These are phyloP conservation scores for Litsea cubeba DNA, from an alignment of 164 flowering plant species.

Conservation along the genomic window DNA sequence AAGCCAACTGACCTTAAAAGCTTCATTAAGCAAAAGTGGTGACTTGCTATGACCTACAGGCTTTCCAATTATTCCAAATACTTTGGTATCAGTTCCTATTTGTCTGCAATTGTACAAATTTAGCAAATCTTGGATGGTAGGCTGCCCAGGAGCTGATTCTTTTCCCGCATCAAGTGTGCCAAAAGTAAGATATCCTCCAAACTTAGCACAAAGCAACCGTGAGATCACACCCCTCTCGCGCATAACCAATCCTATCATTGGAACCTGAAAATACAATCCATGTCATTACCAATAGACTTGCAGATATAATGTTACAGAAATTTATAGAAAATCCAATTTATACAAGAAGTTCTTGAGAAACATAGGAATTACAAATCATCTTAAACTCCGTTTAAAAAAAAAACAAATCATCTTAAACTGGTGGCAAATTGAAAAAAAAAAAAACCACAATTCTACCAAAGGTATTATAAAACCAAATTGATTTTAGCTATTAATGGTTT, in stretches of 20 bases:
- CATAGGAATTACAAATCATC: background rate
- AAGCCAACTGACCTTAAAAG: conserved; percentile 67
- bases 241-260: conserved; percentile 85
- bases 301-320: background rate
- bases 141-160: conserved; percentile 97
- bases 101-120: conserved; percentile 64
- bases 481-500: no score
- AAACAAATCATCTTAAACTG: background rate
- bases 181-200: conserved; percentile 94
- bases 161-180: conserved; percentile 68
- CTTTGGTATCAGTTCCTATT: conserved; percentile 72
- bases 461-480: background rate
- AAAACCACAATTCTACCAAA: background rate
- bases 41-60: conserved; percentile 94
- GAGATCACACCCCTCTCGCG: conserved; percentile 88
- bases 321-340: conserved; percentile 1
- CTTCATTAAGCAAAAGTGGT: conserved; percentile 66
- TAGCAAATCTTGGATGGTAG: conserved; percentile 68
- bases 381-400: no score
- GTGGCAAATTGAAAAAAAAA: background rate
- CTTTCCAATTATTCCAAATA: conserved; percentile 89
- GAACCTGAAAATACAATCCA: conserved; percentile 54
- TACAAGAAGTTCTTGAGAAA: background rate
- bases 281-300: conserved; percentile 5
- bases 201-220: conserved; percentile 79